phyloP scores from a whole-genome alignment of 805 yeast genomes.

The Candida nemodendra region DNA sequence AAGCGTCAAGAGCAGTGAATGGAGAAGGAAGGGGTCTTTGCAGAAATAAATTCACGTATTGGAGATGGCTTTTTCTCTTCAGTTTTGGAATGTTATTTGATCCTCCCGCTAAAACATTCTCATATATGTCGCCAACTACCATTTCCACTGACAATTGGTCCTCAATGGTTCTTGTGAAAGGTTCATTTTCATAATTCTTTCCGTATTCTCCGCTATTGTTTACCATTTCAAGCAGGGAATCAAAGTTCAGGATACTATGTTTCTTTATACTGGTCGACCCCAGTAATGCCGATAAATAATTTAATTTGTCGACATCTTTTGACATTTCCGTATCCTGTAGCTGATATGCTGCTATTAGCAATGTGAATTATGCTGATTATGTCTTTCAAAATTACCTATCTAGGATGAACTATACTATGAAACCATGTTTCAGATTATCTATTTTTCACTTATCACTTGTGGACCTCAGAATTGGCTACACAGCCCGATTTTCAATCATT shows the following conservation, averaged over 20 bases:
- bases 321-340: constrained; percentile 6
- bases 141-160: constrained; percentile 42
- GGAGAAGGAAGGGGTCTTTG: constrained; percentile 46
- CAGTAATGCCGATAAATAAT: constrained; percentile 4
- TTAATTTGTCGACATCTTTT: constrained; percentile 5
- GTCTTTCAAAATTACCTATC: too few species aligned
- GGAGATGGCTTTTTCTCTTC: constrained; percentile 37
- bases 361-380: too few species aligned
- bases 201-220: constrained; percentile 13
- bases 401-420: too few species aligned
- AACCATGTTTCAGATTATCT: neutral
- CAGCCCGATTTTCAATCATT: neutral
- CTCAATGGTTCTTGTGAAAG: constrained; percentile 35
- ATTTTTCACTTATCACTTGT: neutral
- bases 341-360: too few species aligned
- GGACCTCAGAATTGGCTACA: neutral
- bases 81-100: constrained; percentile 31
- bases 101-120: constrained; percentile 29
- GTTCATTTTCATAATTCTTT: constrained; percentile 17
- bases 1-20: constrained; percentile 69
- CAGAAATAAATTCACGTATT: constrained; percentile 43
- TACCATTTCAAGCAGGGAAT: constrained; percentile 26
- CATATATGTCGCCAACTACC: constrained; percentile 31
- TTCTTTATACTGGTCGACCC: neutral
- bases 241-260: constrained; percentile 18